Evolutionary conservation across 305 asterid species (phyloP), one percentile per base, ranked within the genome.

Genomic region (Fraxinus greggii): DNA sequence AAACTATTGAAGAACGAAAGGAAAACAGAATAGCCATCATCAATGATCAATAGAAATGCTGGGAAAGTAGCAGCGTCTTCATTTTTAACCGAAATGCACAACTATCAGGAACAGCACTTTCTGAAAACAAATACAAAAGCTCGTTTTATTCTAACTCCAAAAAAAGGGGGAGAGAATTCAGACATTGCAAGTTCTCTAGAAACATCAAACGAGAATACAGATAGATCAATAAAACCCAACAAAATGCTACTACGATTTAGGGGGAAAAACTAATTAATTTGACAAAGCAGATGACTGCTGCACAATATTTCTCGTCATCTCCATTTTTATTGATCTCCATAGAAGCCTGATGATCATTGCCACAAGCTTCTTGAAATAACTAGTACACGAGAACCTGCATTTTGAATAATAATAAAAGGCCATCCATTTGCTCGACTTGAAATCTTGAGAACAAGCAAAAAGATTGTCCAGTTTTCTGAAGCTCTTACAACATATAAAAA

Each of bases 301-400:
- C 87, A 83, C 82, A 83, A 77, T 42, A 56, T 75, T 80, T 79
- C 65, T 78, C 76, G 65, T 85, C 85, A 78, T 84, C 82, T 83
- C 67, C 31, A 26, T 78, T 63, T 63, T 75, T 61, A 36, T 48
- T 56, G 10, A 54, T 48, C 59, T 48, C 59, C 59, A 15, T 48
- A 36, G 81, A 82, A 85, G 73, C 77, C 76, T 40, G 26, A 79
- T 72, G 82, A 81, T 76, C 63, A 51, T n/a, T 87, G 88, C 80
- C 73, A 86, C 85, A 84, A 84, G 82, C 87, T 78, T 84, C 82
- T 56, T 61, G 75, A 82, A 84, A 80, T 76, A 83, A 86, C 82
- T 72, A 83, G 80, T 63, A 84, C 90, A 87, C 86, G 81, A 83
- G 83, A 87, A 87, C 87, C 90, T 89, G 92, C 87, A 86, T 65